Evolutionary conservation across 1,284 basidiomycete genomes (phyloP).

Genomic region (Neonothopanus nambi): DNA sequence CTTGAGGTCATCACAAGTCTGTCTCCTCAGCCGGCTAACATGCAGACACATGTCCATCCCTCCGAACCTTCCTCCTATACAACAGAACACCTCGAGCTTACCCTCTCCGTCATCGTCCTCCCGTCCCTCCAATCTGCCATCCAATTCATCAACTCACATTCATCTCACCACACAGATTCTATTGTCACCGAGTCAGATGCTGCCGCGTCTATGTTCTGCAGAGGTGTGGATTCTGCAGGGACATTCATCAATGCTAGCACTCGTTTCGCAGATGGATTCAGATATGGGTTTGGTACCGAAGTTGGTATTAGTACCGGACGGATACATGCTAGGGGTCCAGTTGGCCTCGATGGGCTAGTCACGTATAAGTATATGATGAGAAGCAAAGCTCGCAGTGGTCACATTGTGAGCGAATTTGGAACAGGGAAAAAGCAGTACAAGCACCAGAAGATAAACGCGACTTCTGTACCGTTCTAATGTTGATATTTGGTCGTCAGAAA

Average conservation of each 20-base stretch:
- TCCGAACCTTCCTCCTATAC: slow-evolving; percentile 69
- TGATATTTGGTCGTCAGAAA: not conserved
- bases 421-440: slow-evolving; percentile 76
- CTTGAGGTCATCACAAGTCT: slow-evolving; percentile 50
- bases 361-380: slow-evolving; percentile 93
- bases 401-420: slow-evolving; percentile 82
- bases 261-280: slow-evolving; percentile 95
- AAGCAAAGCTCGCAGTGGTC: slow-evolving; percentile 72
- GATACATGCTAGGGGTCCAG: slow-evolving; percentile 96
- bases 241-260: slow-evolving; percentile 95
- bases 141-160: slow-evolving; percentile 88
- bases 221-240: slow-evolving; percentile 89
- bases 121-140: slow-evolving; percentile 77
- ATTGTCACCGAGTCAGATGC: slow-evolving; percentile 85
- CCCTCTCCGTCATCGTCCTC: slow-evolving; percentile 78
- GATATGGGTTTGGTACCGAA: slow-evolving; percentile 97
- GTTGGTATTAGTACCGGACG: slow-evolving; percentile 97
- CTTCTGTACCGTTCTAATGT: slow-evolving; percentile 48
- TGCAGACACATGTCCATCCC: slow-evolving; percentile 49
- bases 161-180: slow-evolving; percentile 93
- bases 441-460: slow-evolving; percentile 59
- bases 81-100: slow-evolving; percentile 88
- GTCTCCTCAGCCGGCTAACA: slow-evolving; percentile 33
- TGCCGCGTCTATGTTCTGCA: slow-evolving; percentile 76
- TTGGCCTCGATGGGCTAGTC: slow-evolving; percentile 92